Evolutionary conservation across 805 yeast genomes (phyloP).

Genomic region (Nakazawaea wickerhamii): DNA sequence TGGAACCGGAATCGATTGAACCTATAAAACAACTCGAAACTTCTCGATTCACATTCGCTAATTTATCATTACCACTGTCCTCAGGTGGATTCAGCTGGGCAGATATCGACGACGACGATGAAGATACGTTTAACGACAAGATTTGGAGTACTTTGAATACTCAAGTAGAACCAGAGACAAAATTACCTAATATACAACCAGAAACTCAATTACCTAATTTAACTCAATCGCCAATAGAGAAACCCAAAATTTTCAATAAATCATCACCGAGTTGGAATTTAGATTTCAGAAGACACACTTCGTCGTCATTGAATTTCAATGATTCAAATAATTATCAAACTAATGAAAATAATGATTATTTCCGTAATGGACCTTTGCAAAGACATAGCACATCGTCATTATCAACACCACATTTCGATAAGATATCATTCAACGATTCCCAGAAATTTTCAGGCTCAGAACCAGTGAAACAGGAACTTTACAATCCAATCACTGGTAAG

Average conservation of each 20-base stretch:
- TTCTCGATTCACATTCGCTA: slow-evolving; percentile 12
- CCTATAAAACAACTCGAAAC: slow-evolving; percentile 3
- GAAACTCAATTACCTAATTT: background rate
- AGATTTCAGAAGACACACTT: slow-evolving; percentile 5
- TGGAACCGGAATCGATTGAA: background rate
- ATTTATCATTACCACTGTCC: slow-evolving; percentile 6
- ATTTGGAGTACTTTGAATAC: slow-evolving; percentile 5
- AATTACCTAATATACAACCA: too few relatives aligned
- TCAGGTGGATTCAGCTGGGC: slow-evolving; percentile 18
- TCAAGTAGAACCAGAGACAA: too few relatives aligned
- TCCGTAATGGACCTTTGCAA: background rate
- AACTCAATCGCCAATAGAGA: background rate
- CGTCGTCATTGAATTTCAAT: slow-evolving; percentile 5
- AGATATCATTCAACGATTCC: slow-evolving; percentile 3
- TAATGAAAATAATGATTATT: background rate
- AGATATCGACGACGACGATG: slow-evolving; percentile 16
- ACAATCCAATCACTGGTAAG: slow-evolving; percentile 13
- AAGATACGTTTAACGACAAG: slow-evolving; percentile 12
- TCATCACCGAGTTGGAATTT: background rate
- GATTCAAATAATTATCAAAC: background rate
- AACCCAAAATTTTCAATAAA: slow-evolving; percentile 2
- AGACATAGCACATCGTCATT: background rate
- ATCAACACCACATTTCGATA: slow-evolving; percentile 6
- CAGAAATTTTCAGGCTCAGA: slow-evolving; percentile 9
- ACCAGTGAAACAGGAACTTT: slow-evolving; percentile 13